Percentiles rank a stretch among this genome's conserved stretches.
phyloP scores from a whole-genome alignment of 2,329 filamentous ascomycete species.

The Rhynchosporium agropyri region DNA sequence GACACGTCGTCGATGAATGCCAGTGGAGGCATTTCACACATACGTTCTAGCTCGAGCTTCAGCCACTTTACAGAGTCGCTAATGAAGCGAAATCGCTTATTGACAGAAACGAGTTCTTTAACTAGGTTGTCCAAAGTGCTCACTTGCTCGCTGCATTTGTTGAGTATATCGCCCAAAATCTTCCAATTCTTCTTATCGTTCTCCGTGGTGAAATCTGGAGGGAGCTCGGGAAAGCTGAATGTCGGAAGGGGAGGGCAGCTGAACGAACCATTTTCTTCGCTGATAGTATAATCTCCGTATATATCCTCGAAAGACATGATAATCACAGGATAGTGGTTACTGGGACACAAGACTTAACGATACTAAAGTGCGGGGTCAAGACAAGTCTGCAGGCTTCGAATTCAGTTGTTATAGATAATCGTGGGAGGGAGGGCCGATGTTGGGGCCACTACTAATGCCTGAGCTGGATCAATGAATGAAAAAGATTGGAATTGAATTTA shows the following conservation, averaged over 20 bases:
- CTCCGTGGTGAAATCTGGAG: not conserved
- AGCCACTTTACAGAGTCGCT: slow-evolving; percentile 5
- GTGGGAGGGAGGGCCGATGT: too few relatives aligned
- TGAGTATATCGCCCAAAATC: not conserved
- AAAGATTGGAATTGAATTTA: too few relatives aligned
- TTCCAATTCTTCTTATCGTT: slow-evolving; percentile 8
- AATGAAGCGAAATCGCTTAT: slow-evolving; percentile 3
- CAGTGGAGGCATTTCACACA: slow-evolving; percentile 12
- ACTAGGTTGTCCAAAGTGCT: not conserved
- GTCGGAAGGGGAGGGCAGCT: not conserved
- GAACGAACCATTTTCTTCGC: not conserved
- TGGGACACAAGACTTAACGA: not conserved
- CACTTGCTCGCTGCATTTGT: not conserved
- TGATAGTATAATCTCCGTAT: not conserved
- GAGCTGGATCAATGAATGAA: too few relatives aligned
- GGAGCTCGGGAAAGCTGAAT: not conserved
- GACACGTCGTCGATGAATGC: too few relatives aligned
- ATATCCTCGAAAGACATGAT: slow-evolving; percentile 11
- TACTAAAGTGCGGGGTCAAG: not conserved
- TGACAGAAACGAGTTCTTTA: not conserved
- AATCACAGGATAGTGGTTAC: not conserved
- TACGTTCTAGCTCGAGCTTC: slow-evolving; percentile 2
- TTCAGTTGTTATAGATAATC: not conserved
- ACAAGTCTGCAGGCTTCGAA: not conserved
- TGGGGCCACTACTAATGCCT: too few relatives aligned